Percentiles rank a stretch among this genome's conserved stretches.
phyloP scores from a whole-genome alignment of 1,284 basidiomycete species.

The Neolentinus lepideus region DNA sequence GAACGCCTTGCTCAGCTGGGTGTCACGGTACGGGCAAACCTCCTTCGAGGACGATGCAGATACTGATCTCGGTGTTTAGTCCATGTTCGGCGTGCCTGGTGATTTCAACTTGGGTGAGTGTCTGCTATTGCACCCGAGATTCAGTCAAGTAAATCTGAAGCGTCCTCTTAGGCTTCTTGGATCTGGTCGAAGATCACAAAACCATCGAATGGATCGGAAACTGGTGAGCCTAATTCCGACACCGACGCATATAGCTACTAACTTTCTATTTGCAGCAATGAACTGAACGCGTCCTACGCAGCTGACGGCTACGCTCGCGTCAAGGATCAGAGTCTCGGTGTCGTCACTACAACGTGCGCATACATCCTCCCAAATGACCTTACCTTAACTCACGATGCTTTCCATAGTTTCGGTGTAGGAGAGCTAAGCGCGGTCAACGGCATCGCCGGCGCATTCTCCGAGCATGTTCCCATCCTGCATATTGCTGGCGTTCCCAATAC shows the following conservation, averaged over 20 bases:
- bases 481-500: constrained; percentile 86
- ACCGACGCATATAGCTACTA: not conserved
- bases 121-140: constrained; percentile 5
- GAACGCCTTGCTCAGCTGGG: constrained; percentile 62
- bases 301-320: constrained; percentile 92
- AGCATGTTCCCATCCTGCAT: constrained; percentile 90
- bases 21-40: constrained; percentile 43
- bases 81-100: constrained; percentile 86
- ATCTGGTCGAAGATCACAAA: constrained; percentile 80
- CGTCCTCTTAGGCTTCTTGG: constrained; percentile 42
- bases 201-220: constrained; percentile 87
- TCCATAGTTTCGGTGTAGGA: constrained; percentile 84
- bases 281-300: constrained; percentile 86
- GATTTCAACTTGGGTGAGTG: constrained; percentile 84
- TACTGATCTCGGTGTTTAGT: constrained; percentile 27
- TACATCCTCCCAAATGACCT: not conserved
- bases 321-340: constrained; percentile 67
- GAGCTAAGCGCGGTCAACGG: constrained; percentile 83
- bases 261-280: constrained; percentile 49
- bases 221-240: constrained; percentile 41
- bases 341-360: constrained; percentile 66
- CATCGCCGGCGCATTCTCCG: constrained; percentile 75
- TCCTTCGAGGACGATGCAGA: not conserved
- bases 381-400: constrained; percentile 6
- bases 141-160: not conserved